Base-by-base conservation (phyloP, 2,329 filamentous ascomycete species). In the Ilyonectria sp. region DNA sequence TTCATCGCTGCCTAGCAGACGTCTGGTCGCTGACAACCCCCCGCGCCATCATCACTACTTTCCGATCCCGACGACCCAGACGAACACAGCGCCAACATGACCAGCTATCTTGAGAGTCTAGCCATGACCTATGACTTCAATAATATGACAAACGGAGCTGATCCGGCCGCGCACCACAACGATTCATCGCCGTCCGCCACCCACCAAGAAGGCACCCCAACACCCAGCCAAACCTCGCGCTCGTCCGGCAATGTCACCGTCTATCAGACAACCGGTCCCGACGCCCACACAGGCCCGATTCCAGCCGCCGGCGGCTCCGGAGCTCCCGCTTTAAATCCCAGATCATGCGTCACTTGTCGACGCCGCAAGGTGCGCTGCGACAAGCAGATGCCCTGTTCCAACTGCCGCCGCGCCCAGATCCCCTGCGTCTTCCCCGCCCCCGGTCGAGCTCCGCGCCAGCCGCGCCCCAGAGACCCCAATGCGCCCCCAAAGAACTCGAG, bases 381-480 rank as follows among this genome's bases (percentile, higher is more conserved):
- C 82, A 94, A 94, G 82, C 86, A 89, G 74, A 89, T 93, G 84
- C 91, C 92, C 17, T 94, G 92, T 79, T 89, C 89, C 74, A 94
- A 94, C 78, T 94, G 92, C 78, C 87, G 88, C 47, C 89, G 91
- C 70, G 91, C 91, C 46, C 84, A 90, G 73, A 92, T 92, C 65
- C 88, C 91, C 72, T 94, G 92, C 79, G 83, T 93, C 55, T 94
- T 93, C 76, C 92, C 92, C 1, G 90, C 91, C 2, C 92, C 92
- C 1, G 92, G 92, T 10, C 87, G 92, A 62, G 92, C 92, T 6
- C 92, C 92, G 10, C 86, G 92, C 47, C 90, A 92, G 72, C 86
- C 88, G 67, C 86, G 91, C 19, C 84, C 86, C 33, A 92, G 91
- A 76, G 87, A 92, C 52, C 88, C 89, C 6, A 91, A 92, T 75